Percentiles rank a stretch among this genome's conserved stretches.
Conservation (phyloP, 306 rosid species). For the Senna siamea region DNA sequence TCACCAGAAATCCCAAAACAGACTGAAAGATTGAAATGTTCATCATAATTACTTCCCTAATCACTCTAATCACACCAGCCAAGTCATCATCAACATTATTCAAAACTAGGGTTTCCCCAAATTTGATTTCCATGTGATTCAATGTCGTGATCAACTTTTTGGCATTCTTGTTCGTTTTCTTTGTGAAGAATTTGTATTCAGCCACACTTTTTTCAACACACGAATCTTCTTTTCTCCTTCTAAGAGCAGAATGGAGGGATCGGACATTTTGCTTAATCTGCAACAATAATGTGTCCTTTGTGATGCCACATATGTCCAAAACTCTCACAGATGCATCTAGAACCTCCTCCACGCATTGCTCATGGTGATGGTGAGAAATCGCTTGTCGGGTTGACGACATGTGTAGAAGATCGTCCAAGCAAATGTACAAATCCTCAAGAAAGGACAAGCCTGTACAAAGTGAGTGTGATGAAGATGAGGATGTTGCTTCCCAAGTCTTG, state of each 20-base stretch:
- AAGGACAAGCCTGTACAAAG: conserved; percentile 42
- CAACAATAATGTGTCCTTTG: conserved; percentile 51
- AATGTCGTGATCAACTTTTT: conserved; percentile 47
- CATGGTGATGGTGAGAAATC: conserved; percentile 46
- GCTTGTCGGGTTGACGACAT: conserved; percentile 63
- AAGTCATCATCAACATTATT: conserved; percentile 47
- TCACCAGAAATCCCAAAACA: conserved; percentile 44
- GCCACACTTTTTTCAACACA: conserved; percentile 45
- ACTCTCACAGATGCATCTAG: conserved; percentile 66
- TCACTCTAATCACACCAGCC: conserved; percentile 28
- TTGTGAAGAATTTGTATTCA: conserved; percentile 49
- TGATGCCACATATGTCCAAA: conserved; percentile 63
- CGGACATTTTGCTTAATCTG: conserved; percentile 59
- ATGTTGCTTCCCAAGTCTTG: conserved; percentile 49
- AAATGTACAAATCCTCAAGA: conserved; percentile 53
- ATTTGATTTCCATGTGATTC: conserved; percentile 51
- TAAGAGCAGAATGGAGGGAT: conserved; percentile 62
- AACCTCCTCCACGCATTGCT: conserved; percentile 54
- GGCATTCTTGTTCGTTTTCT: conserved; percentile 63
- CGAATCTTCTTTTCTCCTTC: conserved; percentile 70
- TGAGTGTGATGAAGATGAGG: conserved; percentile 47
- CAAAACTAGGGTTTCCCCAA: conserved; percentile 28
- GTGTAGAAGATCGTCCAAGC: conserved; percentile 63
- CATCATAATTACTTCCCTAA: conserved; percentile 43
- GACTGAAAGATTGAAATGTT: conserved; percentile 51